Base-by-base conservation (phyloP, 306 rosid species). In the Cercis canadensis region DNA sequence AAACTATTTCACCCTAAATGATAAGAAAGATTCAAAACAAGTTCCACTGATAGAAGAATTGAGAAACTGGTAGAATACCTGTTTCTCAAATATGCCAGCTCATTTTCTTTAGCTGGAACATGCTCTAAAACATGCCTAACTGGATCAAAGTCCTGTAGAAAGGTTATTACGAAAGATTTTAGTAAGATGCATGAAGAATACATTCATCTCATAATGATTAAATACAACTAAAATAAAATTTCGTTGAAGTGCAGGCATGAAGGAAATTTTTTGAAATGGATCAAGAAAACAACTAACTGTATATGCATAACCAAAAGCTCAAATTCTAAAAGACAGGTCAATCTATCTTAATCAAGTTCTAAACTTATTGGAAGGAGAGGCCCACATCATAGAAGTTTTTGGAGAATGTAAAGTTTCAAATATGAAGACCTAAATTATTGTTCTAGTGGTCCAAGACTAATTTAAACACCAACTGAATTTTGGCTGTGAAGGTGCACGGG, bases 81-180 rank as follows among this genome's bases (percentile, higher is more conserved):
- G 96, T 79, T 82, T 86, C 89, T 95, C 99, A 76, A 95, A 82
- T 87, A 76, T 31, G 79, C 76, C 62, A 89, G 83, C 73, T 91
- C 97, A 67, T 67, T 79, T 62, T 87, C 97, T 54, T 87, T 96
- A 17, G 83, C 76, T 49, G 96, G 90, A 78, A 82, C 71, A 57
- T 79, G 90, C 84, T 95, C 92, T 80, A 95, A 60, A 65, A 95
- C 77, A 83, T 91, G 88, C 75, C 83, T 82, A 53, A 95, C 83
- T 43, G 99, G 96, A 82, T 95, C 97, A 45, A 95, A 91, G 14
- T 88, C 92, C 97, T 91, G 97, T 86, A 80, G 31, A 64, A 43
- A 57, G 66, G 73, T 70, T 72, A 55, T 72, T 60, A 58, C 32
- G 57, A n/a, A 32, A 72, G 36, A 63, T 21, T 67, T 74, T 75